These are phyloP conservation scores for Aspergillus ibericus DNA, from an alignment of 2,329 filamentous ascomycete species.

Conservation along the genomic window DNA sequence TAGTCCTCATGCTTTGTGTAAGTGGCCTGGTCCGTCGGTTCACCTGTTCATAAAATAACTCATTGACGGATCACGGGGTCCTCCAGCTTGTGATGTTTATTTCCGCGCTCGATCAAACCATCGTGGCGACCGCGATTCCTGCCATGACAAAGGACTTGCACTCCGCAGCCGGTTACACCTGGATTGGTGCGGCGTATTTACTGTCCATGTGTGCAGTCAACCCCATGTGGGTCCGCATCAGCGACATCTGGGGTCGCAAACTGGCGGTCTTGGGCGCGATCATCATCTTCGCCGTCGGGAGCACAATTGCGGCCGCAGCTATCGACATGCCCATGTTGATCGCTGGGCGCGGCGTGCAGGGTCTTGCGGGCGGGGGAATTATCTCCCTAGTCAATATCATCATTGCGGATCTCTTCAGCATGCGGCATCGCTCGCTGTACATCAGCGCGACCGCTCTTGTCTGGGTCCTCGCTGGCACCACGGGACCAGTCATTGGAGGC, in stretches of 20 bases:
- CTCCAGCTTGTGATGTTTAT: slow-evolving; percentile 22
- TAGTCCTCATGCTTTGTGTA: too few relatives aligned
- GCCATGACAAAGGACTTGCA: not conserved
- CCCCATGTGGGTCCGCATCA: slow-evolving; percentile 4
- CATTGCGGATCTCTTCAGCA: slow-evolving; percentile 56
- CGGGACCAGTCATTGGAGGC: slow-evolving; percentile 57
- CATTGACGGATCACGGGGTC: too few relatives aligned
- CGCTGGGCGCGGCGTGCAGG: slow-evolving; percentile 53
- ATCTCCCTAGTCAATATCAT: slow-evolving; percentile 53
- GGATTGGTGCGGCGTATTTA: slow-evolving; percentile 7
- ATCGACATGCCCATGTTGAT: slow-evolving; percentile 54
- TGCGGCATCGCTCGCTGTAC: slow-evolving; percentile 49
- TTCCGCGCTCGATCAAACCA: slow-evolving; percentile 9
- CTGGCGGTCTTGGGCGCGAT: slow-evolving; percentile 32
- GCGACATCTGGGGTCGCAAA: slow-evolving; percentile 11
- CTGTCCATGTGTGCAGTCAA: not conserved
- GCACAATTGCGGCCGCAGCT: slow-evolving; percentile 50
- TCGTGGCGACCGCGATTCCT: slow-evolving; percentile 7
- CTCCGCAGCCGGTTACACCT: slow-evolving; percentile 11
- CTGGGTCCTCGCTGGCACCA: slow-evolving; percentile 55
- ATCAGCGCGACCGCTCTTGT: slow-evolving; percentile 52
- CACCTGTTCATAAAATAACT: too few relatives aligned
- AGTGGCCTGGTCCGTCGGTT: too few relatives aligned
- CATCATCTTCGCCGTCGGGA: slow-evolving; percentile 49
- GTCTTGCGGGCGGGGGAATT: slow-evolving; percentile 54